A percentile compares a stretch with the other conserved stretches of the same genome.
Conservation (phyloP, 345 rosid species). For the Arabis hirsuta region DNA sequence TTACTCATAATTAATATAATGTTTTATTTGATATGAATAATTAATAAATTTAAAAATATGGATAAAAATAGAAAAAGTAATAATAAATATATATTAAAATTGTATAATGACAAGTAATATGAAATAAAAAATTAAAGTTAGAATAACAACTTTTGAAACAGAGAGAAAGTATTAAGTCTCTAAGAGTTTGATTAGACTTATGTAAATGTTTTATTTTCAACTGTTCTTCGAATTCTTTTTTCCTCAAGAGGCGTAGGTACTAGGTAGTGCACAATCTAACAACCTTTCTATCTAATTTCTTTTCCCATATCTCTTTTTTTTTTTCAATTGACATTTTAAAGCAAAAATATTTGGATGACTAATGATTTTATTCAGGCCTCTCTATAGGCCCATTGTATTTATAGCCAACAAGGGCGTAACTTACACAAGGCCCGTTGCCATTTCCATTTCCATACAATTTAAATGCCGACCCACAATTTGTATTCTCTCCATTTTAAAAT, state of each 20-base stretch:
- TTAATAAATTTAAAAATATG: no score
- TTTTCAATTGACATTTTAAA: background rate
- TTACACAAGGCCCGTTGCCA: slow-evolving; percentile 2
- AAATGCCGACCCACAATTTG: background rate
- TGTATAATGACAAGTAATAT: no score
- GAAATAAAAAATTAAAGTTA: no score
- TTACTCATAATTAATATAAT: no score
- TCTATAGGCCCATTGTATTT: background rate
- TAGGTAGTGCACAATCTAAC: background rate
- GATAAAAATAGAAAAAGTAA: no score
- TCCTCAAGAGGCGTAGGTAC: background rate
- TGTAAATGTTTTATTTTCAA: background rate
- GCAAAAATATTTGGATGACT: background rate
- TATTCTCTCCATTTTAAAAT: no score
- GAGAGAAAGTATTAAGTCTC: background rate
- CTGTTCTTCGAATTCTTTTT: background rate
- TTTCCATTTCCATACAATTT: background rate
- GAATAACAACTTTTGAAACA: no score
- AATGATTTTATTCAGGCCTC: slow-evolving; percentile 13
- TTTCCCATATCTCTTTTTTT: background rate
- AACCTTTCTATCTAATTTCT: background rate
- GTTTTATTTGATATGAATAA: no score
- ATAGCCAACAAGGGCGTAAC: background rate
- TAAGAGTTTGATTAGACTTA: background rate
- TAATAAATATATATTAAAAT: no score